phyloP scores from a whole-genome alignment of 2,329 filamentous ascomycete species.

The Trichoderma sp. region DNA sequence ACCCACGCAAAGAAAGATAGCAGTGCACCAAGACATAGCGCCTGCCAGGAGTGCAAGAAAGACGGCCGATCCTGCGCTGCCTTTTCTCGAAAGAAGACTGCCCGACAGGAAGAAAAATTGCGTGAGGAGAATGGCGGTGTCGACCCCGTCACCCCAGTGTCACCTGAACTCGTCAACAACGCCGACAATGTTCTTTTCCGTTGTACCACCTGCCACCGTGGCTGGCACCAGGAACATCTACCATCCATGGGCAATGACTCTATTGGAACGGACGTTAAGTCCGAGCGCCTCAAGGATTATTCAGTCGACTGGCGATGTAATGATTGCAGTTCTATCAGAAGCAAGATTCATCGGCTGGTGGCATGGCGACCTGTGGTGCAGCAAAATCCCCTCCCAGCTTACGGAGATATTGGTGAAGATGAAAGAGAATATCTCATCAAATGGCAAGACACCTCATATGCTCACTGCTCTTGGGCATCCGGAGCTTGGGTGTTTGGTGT shows the following conservation, averaged over 20 bases:
- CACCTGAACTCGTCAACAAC: constrained; percentile 68
- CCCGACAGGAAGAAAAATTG: constrained; percentile 79
- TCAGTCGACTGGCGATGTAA: constrained; percentile 73
- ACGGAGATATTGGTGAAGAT: constrained; percentile 54
- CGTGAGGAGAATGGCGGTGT: constrained; percentile 74
- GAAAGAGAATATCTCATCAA: constrained; percentile 92
- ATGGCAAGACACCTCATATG: constrained; percentile 79
- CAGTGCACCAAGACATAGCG: constrained; percentile 65
- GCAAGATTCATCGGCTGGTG: constrained; percentile 74
- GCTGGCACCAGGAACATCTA: constrained; percentile 82
- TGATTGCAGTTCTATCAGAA: constrained; percentile 63
- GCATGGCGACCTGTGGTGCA: constrained; percentile 73
- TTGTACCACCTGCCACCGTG: constrained; percentile 72
- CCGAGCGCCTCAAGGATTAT: constrained; percentile 68
- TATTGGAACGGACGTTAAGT: constrained; percentile 33
- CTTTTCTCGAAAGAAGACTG: constrained; percentile 69
- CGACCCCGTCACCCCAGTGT: constrained; percentile 70
- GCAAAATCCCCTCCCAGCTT: constrained; percentile 18
- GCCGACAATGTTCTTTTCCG: constrained; percentile 75
- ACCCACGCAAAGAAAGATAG: constrained; percentile 64
- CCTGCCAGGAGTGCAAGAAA: constrained; percentile 67
- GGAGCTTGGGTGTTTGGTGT: constrained; percentile 85
- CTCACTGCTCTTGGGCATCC: constrained; percentile 80
- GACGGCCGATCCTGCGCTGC: constrained; percentile 68
- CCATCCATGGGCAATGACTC: constrained; percentile 45